Percentiles rank a stretch among this genome's conserved stretches.
phyloP scores from a whole-genome alignment of 306 rosid species.

The Corylus americana region DNA sequence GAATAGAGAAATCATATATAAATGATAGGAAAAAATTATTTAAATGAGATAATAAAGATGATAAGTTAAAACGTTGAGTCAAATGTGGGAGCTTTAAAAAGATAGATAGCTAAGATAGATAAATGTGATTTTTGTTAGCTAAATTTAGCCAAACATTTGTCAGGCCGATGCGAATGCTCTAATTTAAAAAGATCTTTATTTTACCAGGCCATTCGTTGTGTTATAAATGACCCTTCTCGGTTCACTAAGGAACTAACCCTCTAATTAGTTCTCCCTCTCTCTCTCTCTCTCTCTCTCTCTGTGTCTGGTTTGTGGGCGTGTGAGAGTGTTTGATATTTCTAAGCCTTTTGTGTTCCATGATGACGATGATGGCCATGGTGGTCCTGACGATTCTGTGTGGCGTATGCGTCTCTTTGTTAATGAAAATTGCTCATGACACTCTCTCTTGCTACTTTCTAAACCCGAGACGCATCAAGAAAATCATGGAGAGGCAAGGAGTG shows the following conservation, averaged over 20 bases:
- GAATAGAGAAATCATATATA: too few relatives aligned
- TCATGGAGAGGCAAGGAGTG: slow-evolving; percentile 89
- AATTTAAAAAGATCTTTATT: too few relatives aligned
- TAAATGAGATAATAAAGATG: too few relatives aligned
- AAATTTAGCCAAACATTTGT: too few relatives aligned
- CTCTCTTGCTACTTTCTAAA: slow-evolving; percentile 61
- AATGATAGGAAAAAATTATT: too few relatives aligned
- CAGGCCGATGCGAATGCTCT: too few relatives aligned
- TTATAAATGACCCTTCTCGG: not conserved
- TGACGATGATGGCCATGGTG: slow-evolving; percentile 39
- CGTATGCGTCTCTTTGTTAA: slow-evolving; percentile 34
- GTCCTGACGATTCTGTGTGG: slow-evolving; percentile 37
- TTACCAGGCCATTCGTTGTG: too few relatives aligned
- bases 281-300: not conserved
- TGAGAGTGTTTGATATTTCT: not conserved
- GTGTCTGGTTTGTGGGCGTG: not conserved
- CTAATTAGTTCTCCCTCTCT: not conserved
- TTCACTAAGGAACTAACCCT: not conserved
- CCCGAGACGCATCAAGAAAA: slow-evolving; percentile 68
- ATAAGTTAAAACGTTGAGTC: too few relatives aligned
- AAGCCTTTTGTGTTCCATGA: not conserved
- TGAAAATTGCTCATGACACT: slow-evolving; percentile 48
- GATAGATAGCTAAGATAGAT: too few relatives aligned
- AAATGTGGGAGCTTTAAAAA: too few relatives aligned
- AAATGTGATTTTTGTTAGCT: too few relatives aligned